phyloP scores from a whole-genome alignment of 305 asterid genomes.

The Ajuga reptans region DNA sequence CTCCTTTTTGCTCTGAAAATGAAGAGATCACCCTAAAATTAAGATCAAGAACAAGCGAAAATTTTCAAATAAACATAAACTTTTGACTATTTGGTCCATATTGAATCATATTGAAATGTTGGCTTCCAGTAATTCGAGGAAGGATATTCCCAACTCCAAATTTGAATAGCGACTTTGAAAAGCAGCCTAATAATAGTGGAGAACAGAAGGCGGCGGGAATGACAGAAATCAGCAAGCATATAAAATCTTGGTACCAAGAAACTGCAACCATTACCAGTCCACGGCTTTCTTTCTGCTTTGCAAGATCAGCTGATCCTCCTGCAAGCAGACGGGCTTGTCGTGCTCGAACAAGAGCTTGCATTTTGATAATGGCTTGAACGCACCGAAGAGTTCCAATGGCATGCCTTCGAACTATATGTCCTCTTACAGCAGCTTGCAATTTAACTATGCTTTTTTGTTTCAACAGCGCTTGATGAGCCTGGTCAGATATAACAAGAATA shows the following conservation, averaged over 20 bases:
- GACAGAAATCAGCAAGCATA: constrained; percentile 8
- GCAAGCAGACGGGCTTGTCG: constrained; percentile 37
- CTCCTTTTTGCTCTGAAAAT: constrained; percentile 47
- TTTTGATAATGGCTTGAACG: constrained; percentile 77
- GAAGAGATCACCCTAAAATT: constrained; percentile 19
- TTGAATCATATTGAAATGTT: constrained; percentile 4
- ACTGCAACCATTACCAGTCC: constrained; percentile 27
- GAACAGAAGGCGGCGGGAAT: background rate
- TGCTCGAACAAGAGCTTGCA: constrained; percentile 86
- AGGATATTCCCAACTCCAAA: constrained; percentile 13
- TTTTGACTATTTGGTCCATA: background rate
- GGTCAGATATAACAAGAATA: constrained; percentile 22
- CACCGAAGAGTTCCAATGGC: constrained; percentile 96
- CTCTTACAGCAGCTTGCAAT: constrained; percentile 94
- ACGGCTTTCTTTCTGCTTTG: constrained; percentile 28
- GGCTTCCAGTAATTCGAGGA: constrained; percentile 8
- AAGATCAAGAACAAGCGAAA: constrained; percentile 5
- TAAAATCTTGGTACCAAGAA: constrained; percentile 25
- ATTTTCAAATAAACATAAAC: background rate
- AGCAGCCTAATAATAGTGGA: background rate
- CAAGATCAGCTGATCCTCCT: constrained; percentile 29
- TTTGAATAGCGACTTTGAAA: background rate
- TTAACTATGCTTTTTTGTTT: constrained; percentile 53
- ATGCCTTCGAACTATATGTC: constrained; percentile 73
- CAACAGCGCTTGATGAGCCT: constrained; percentile 61